Evolutionary conservation across 2,329 filamentous ascomycete species (phyloP).

Genomic region (Hypoxylon sp.): DNA sequence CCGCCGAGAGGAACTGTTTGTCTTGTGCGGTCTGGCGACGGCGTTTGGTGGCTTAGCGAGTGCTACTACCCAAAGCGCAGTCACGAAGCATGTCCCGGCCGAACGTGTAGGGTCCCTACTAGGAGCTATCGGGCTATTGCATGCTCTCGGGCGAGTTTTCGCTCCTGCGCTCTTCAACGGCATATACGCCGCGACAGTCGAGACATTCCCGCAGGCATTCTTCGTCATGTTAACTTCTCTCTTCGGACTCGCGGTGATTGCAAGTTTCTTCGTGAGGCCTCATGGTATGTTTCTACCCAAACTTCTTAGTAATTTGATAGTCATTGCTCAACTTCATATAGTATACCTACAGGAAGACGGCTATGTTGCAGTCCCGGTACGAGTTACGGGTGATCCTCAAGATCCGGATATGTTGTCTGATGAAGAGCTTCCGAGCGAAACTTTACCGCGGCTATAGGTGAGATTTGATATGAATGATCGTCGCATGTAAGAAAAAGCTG

Average conservation of each 20-base stretch:
- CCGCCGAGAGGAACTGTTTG: conserved; percentile 73
- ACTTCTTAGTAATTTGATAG: neutral
- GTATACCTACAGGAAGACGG: conserved; percentile 49
- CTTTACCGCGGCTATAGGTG: conserved; percentile 40
- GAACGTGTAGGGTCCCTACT: conserved; percentile 88
- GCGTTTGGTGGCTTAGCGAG: conserved; percentile 86
- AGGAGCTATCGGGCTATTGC: conserved; percentile 86
- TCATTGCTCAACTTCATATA: conserved; percentile 25
- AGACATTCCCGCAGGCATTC: conserved; percentile 81
- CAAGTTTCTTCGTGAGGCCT: conserved; percentile 79
- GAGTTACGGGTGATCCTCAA: conserved; percentile 27
- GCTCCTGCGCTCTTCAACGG: conserved; percentile 87
- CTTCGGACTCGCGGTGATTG: conserved; percentile 75
- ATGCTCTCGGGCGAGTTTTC: conserved; percentile 83
- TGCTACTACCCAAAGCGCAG: conserved; percentile 83
- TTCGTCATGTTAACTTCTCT: conserved; percentile 79
- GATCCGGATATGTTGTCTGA: conserved; percentile 29
- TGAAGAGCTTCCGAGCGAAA: conserved; percentile 43
- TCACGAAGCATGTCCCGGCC: conserved; percentile 91
- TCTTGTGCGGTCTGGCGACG: conserved; percentile 78
- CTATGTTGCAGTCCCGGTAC: conserved; percentile 44
- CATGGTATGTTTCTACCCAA: conserved; percentile 71
- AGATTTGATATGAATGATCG: neutral
- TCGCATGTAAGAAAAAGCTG: neutral
- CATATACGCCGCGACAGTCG: conserved; percentile 86